Conservation (phyloP, 805 yeast genomes). For the Sungouiella thailandica region DNA sequence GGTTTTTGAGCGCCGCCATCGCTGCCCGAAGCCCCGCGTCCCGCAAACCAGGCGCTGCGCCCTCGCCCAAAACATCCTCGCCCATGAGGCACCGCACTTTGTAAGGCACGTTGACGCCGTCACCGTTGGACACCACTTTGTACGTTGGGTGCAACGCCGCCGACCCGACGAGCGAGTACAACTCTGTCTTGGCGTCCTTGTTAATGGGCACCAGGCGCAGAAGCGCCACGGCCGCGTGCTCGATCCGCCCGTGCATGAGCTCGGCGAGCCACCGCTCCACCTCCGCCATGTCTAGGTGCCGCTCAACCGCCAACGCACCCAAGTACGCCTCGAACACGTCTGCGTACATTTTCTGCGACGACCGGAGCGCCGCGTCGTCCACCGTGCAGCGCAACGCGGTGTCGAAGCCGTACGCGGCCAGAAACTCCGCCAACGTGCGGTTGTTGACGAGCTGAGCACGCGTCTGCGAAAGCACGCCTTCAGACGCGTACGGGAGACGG, state of each 20-base stretch:
- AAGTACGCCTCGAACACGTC: slow-evolving; percentile 93
- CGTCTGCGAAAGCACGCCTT: slow-evolving; percentile 73
- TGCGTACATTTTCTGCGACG: slow-evolving; percentile 70
- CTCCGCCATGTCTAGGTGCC: slow-evolving; percentile 39
- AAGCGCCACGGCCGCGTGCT: slow-evolving; percentile 26
- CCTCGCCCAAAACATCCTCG: slow-evolving; percentile 64
- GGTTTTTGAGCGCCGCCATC: slow-evolving; percentile 63
- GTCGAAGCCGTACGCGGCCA: slow-evolving; percentile 63
- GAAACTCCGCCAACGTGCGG: slow-evolving; percentile 63
- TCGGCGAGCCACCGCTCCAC: slow-evolving; percentile 54
- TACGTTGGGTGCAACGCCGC: slow-evolving; percentile 64
- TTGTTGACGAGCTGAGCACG: slow-evolving; percentile 73
- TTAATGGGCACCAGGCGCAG: slow-evolving; percentile 39
- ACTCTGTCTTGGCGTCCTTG: slow-evolving; percentile 67
- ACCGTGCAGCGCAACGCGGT: slow-evolving; percentile 47
- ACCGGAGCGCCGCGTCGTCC: slow-evolving; percentile 39
- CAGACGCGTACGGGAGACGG: slow-evolving; percentile 63
- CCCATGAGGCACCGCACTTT: slow-evolving; percentile 64
- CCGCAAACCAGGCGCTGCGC: slow-evolving; percentile 62
- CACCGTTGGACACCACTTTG: slow-evolving; percentile 40
- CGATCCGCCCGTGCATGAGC: slow-evolving; percentile 45
- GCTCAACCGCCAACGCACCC: slow-evolving; percentile 73
- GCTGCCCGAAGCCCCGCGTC: slow-evolving; percentile 88
- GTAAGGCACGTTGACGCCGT: slow-evolving; percentile 47
- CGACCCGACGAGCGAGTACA: slow-evolving; percentile 76